Evolutionary conservation across 2,329 filamentous ascomycete genomes (phyloP), one percentile per base, ranked within the genome.

Genomic region (Colletotrichum destructivum): DNA sequence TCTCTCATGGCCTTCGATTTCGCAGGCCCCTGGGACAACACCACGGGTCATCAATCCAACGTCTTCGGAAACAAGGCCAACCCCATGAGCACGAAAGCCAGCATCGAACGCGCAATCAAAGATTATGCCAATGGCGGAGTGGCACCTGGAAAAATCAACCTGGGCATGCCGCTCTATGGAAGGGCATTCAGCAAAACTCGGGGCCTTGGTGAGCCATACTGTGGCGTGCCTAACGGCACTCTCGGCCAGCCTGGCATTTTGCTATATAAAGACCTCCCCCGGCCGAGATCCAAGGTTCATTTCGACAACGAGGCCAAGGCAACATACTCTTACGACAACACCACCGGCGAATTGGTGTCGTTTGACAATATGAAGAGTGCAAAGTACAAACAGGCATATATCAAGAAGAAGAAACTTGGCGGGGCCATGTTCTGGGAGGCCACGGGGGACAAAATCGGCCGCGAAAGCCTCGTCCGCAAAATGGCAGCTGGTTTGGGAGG

Each of bases 381-480:
- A 23, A 80, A 83, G 66, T 78, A 83, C 75, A 97, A 96, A 83
- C 89, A 90, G 8, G 77, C 83, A 2, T 96, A 92, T 79, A 88
- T 95, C 76, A 86, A 88, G 80, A 78, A 82, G 62, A 85, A 86
- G 66, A 87, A 89, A 0, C 85, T 96, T 1, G 93, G 91, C 3
- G 94, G 94, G 44, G 90, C 88, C 47, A 96, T 96, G 93, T 97
- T 93, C 88, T 97, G 94, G 94, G 93, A 96, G 80, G 90, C 89
- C 12, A 93, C 90, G 71, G 90, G 87, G 11, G 94, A 97, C 79
- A 87, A 87, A 76, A 85, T 77, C 3, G 89, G 87, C 21, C 81
- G 81, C 13, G 86, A 87, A 60, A 72, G 65, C 15, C 60, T 72
- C 11, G 69, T 72, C 15, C 66, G 31, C 18, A 63, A 31, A 2